Evolutionary conservation across 2,329 filamentous ascomycete genomes (phyloP).

Genomic region (Graphiopsis chlorocephala): DNA sequence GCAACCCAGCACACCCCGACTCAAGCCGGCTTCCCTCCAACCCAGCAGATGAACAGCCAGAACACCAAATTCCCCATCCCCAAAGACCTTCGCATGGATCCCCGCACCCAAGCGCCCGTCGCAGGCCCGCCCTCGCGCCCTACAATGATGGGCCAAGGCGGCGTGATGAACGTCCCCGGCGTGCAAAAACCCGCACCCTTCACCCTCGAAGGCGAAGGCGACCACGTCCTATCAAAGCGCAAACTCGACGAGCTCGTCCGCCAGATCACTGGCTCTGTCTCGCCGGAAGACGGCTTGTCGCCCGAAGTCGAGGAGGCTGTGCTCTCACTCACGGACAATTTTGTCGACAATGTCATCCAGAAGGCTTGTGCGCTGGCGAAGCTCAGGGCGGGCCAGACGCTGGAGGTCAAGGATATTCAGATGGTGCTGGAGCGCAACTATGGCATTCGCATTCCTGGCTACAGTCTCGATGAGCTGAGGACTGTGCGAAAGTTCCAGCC

Average conservation of each 20-base stretch:
- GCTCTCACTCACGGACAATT: conserved; percentile 85
- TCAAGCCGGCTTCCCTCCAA: conserved; percentile 14
- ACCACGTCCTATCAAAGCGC: conserved; percentile 94
- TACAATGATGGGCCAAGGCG: conserved; percentile 79
- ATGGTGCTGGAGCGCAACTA: conserved; percentile 61
- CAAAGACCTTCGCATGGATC: conserved; percentile 70
- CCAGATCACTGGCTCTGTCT: conserved; percentile 82
- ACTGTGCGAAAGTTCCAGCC: conserved; percentile 93
- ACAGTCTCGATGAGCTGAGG: conserved; percentile 88
- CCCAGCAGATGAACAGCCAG: conserved; percentile 20
- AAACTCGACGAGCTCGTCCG: conserved; percentile 93
- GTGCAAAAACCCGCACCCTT: conserved; percentile 78
- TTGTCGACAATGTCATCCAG: conserved; percentile 87
- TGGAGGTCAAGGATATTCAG: conserved; percentile 72
- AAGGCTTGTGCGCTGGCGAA: conserved; percentile 89
- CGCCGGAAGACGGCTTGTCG: conserved; percentile 66
- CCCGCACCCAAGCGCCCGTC: conserved; percentile 73
- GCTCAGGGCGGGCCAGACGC: conserved; percentile 81
- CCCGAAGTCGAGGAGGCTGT: conserved; percentile 97
- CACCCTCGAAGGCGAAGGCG: conserved; percentile 85
- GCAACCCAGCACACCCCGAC: conserved; percentile 23
- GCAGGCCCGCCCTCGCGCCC: conserved; percentile 70
- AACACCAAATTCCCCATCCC: conserved; percentile 71
- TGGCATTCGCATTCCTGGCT: conserved; percentile 81
- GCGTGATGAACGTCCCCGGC: conserved; percentile 83